These are phyloP conservation scores for Dictyostelium firmibasis DNA, from an alignment of 78 protist genomes.

Conservation along the genomic window DNA sequence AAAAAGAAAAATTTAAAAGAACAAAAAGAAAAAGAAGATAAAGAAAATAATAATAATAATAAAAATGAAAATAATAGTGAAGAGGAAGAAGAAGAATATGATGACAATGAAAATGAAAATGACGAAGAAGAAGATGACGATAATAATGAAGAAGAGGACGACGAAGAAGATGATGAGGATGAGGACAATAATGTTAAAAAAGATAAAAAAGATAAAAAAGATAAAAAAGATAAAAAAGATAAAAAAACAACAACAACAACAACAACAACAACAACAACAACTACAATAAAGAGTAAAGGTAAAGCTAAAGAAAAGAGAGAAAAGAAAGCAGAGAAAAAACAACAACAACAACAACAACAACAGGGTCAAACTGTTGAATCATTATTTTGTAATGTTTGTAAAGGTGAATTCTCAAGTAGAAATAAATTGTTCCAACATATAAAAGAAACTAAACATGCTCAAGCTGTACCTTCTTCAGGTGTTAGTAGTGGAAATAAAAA, in stretches of 20 bases:
- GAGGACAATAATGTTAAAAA: neutral
- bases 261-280: neutral
- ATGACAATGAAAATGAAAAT: neutral
- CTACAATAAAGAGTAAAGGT: neutral
- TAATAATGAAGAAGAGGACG: neutral
- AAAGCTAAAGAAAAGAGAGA: constrained; percentile 70
- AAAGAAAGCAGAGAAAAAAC: constrained; percentile 48
- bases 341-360: neutral
- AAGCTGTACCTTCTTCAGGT: constrained; percentile 31
- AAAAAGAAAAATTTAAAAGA: neutral
- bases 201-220: neutral
- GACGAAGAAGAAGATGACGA: neutral
- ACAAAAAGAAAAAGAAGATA: neutral
- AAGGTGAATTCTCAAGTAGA: constrained; percentile 39
- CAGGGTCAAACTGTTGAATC: neutral
- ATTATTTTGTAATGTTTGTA: constrained; percentile 65
- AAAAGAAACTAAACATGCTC: constrained; percentile 79
- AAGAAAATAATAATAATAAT: neutral
- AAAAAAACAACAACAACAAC: neutral
- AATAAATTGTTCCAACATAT: constrained; percentile 72
- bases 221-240: neutral
- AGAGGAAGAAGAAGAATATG: neutral
- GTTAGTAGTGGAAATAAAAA: neutral
- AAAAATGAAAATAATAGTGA: neutral
- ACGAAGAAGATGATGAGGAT: constrained; percentile 1